Evolutionary conservation across 129 eudicot species (phyloP).

Genomic region (Apium graveolens): DNA sequence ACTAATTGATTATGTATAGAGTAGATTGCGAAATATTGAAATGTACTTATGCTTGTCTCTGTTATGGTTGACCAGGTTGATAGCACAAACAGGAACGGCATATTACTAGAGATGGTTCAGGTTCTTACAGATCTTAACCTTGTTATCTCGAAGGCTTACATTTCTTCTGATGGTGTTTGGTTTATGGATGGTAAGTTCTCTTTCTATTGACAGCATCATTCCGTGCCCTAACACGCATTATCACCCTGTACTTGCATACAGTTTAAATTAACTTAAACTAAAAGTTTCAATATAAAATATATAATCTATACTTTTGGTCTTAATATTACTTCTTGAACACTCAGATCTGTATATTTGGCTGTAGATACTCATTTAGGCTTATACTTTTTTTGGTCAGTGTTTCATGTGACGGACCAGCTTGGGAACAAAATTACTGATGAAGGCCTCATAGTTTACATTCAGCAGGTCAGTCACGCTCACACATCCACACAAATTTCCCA

Average conservation of each 20-base stretch:
- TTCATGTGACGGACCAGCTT: constrained; percentile 79
- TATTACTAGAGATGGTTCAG: constrained; percentile 5
- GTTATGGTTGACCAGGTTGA: constrained; percentile 1
- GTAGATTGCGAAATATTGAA: not conserved
- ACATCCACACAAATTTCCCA: not conserved
- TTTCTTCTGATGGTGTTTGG: constrained; percentile 91
- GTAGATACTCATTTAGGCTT: constrained; percentile 16
- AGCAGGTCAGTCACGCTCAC: constrained; percentile 40
- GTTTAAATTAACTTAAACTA: not conserved
- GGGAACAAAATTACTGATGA: constrained; percentile 71
- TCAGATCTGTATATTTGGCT: not conserved
- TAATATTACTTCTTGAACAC: not conserved
- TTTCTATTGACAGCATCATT: not conserved
- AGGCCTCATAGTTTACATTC: constrained; percentile 44
- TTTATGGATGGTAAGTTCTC: constrained; percentile 79
- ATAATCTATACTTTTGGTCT: not conserved
- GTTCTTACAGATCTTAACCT: constrained; percentile 77
- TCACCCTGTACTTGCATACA: not conserved
- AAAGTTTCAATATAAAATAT: not conserved
- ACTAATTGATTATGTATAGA: not conserved
- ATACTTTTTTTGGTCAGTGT: constrained; percentile 39
- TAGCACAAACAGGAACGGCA: constrained; percentile 3
- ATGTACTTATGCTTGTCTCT: not conserved
- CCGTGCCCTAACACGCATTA: not conserved
- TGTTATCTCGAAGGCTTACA: constrained; percentile 74